Conservation (phyloP, 2,329 filamentous ascomycete genomes). For the Pleomassaria siparia region DNA sequence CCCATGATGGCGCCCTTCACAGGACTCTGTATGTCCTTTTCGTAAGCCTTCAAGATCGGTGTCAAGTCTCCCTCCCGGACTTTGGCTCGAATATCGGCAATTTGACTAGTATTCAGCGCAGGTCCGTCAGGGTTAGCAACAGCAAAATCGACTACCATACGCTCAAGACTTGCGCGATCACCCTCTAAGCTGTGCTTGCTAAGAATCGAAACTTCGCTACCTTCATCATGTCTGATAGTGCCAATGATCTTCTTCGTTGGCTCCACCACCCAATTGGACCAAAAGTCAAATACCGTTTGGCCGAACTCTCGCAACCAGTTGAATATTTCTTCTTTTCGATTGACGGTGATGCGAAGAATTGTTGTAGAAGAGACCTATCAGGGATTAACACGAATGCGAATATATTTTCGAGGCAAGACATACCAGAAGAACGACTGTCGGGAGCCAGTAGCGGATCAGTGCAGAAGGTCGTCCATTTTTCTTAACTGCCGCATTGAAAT, state of each 20-base stretch:
- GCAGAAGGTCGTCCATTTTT: slow-evolving; percentile 74
- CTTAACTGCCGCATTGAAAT: slow-evolving; percentile 58
- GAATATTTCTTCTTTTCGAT: slow-evolving; percentile 73
- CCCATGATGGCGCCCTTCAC: slow-evolving; percentile 81
- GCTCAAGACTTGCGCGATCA: slow-evolving; percentile 87
- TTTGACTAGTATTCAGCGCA: slow-evolving; percentile 66
- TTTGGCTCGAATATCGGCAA: slow-evolving; percentile 72
- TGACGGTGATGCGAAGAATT: slow-evolving; percentile 75
- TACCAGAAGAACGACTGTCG: slow-evolving; percentile 67
- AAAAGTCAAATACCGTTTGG: slow-evolving; percentile 81
- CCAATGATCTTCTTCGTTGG: slow-evolving; percentile 79
- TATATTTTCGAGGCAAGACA: not conserved
- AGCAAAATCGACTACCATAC: slow-evolving; percentile 98
- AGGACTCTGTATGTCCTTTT: slow-evolving; percentile 80
- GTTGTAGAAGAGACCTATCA: slow-evolving; percentile 72
- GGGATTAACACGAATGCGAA: not conserved
- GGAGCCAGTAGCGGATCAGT: slow-evolving; percentile 86
- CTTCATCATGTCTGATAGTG: slow-evolving; percentile 90
- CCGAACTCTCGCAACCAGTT: slow-evolving; percentile 81
- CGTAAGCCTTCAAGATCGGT: slow-evolving; percentile 86
- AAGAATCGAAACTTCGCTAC: slow-evolving; percentile 95
- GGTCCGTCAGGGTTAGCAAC: slow-evolving; percentile 72
- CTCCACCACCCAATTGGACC: slow-evolving; percentile 93
- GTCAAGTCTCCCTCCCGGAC: slow-evolving; percentile 93
- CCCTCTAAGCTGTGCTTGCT: slow-evolving; percentile 88